Base-by-base conservation (phyloP, 2,329 filamentous ascomycete species). In the Xylaria sp. region DNA sequence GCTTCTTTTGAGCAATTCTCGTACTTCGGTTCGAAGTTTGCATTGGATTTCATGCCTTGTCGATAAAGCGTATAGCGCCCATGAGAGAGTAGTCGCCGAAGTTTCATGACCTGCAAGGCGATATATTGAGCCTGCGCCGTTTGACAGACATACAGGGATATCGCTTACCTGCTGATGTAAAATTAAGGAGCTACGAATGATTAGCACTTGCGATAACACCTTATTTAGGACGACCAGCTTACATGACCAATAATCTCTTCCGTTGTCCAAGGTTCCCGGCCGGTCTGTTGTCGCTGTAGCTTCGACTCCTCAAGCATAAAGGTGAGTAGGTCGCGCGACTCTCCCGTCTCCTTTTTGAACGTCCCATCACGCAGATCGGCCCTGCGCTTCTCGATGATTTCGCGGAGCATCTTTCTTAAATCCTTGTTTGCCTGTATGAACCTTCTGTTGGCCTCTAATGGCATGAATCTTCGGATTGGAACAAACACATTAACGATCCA, bases 371-470 rank as follows among this genome's bases (percentile, higher is more conserved):
- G 67, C 34, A 80, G 68, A 55, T 78, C 77, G 6, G 68, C 60
- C 28, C 67, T 61, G 20, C 79, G 74, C 64, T 76, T 62, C 53
- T 73, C 67, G 28, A 79, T 77, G 18, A 80, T 73, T 2, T 77
- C 71, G 2, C 75, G 72, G 3, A 83, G 69, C 60, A 81, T 79
- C 34, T 68, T 64, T n/a, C 77, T 74, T 12, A 83, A 74, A 55
- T 77, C 73, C 1, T 67, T 58, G 20, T 76, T 78, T 1, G 80
- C 79, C 2, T 60, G 61, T n/a, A 81, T 67, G 67, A 82, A 83
- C 3, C 65, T 71, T 6, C 71, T 74, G 64, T 84, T 84, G 1
- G 80, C 79, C 50, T 79, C 63, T 0, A 83, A 43, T 0, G 82
- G 82, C 3, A 83, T 69, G 73, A 80, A 78, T 0, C 69, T 66